Evolutionary conservation across 202 grass and related monocot genomes (phyloP).

Genomic region (Cymbopogon flexuosus): DNA sequence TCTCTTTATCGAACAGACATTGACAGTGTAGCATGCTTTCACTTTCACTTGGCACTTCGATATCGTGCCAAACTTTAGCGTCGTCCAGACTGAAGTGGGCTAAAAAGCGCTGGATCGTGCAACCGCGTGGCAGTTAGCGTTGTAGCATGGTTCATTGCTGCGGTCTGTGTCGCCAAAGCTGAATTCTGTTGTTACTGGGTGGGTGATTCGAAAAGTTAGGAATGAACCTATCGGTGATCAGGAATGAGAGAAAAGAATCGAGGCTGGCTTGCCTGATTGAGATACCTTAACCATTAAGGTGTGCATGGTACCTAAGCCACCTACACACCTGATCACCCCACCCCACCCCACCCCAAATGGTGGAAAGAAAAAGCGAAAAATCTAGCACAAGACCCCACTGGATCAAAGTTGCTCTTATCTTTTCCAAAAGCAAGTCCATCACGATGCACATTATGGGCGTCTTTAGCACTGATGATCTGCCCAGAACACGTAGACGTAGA

Average conservation of each 20-base stretch:
- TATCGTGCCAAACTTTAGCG: background rate
- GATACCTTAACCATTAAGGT: slow-evolving; percentile 55
- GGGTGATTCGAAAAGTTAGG: slow-evolving; percentile 27
- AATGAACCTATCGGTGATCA: background rate
- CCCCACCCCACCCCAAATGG: background rate
- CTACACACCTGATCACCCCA: background rate
- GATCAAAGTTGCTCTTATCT: slow-evolving; percentile 19
- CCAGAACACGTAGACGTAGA: slow-evolving; percentile 7
- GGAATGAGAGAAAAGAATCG: slow-evolving; percentile 27
- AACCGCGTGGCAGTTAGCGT: background rate
- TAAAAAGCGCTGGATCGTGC: background rate
- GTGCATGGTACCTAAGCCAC: slow-evolving; percentile 28
- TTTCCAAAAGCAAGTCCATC: slow-evolving; percentile 47
- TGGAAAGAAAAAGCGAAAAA: slow-evolving; percentile 5
- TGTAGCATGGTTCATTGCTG: background rate
- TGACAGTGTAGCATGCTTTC: background rate
- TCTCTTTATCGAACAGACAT: background rate
- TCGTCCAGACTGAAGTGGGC: background rate
- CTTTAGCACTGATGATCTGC: slow-evolving; percentile 32
- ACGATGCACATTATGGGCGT: slow-evolving; percentile 6
- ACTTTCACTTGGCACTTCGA: background rate
- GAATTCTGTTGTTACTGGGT: background rate
- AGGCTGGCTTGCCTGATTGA: slow-evolving; percentile 24
- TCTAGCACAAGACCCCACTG: slow-evolving; percentile 19
- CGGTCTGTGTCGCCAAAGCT: slow-evolving; percentile 15